Evolutionary conservation across 345 rosid genomes (phyloP), one percentile per base, ranked within the genome.

Genomic region (Leavenworthia alabamica): DNA sequence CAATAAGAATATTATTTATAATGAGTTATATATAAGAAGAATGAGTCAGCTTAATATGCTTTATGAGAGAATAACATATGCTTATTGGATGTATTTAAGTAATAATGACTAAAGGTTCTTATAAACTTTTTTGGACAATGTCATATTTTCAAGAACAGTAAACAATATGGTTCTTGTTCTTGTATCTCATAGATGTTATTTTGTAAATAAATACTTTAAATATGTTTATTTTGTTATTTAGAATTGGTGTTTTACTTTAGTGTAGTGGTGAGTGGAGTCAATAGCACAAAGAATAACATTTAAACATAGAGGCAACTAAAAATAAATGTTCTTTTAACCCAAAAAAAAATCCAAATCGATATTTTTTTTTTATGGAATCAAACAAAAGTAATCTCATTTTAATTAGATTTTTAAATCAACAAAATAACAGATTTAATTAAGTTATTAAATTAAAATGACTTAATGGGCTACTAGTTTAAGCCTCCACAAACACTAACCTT

Each of bases 401-500:
- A 32, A 40, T 57, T 39, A 58, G 59, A 50, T 51, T 59, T 59
- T 5, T 39, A 64, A 37, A 47, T 67, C 39, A 59, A 68, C 60
- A 68, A 59, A 50, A 32, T 32, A 49, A 50, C n/a, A 41, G 36
- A 22, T 50, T 50, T 59, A 68, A 68, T 37, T 20, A 57, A 28
- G 9, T 27, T n/a, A 56, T 49, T 36, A 57, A 44, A 57, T 20
- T 4, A 57, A 58, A 59, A 58, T 48, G 8, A 52, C 37, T 37
- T 41, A 58, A 59, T 58, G 72, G 45, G 72, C 59, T 58, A 49
- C 66, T 58, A 28, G 49, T n/a, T 51, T 39, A 68, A 68, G 53
- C 66, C 53, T 59, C 72, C 66, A 67, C 60, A 60, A 67, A 59
- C 60, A 67, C 66, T 58, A 67, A 67, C 11, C 22, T 68, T 59